Conservation (phyloP, 768 basidiomycete species). For the Lactarius vividus region DNA sequence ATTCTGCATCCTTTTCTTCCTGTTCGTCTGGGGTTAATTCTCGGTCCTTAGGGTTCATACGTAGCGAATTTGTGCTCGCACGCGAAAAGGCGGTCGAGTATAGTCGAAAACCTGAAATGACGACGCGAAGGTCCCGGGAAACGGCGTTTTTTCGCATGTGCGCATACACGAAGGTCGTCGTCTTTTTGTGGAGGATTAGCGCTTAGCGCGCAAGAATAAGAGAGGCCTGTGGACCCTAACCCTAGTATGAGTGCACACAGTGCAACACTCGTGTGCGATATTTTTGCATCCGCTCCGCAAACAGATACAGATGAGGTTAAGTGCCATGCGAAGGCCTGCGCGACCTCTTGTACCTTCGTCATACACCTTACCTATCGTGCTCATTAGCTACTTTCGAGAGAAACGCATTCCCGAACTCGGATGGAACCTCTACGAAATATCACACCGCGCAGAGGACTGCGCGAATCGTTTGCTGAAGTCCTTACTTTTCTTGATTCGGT, state of each 20-base stretch:
- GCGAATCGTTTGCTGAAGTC: neutral
- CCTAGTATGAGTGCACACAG: no score
- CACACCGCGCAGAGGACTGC: no score
- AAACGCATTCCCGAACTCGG: neutral
- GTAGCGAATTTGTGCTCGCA: neutral
- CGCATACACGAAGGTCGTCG: neutral
- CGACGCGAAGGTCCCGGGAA: neutral
- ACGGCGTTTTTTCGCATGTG: neutral
- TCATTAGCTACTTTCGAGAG: neutral
- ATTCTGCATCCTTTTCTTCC: conserved; percentile 24
- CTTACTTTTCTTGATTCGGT: neutral
- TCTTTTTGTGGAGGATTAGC: neutral
- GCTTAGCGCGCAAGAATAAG: no score
- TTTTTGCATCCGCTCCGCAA: no score
- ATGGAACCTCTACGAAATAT: neutral
- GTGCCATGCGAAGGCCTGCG: no score
- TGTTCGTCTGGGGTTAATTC: neutral
- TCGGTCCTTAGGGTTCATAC: neutral
- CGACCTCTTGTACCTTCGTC: no score
- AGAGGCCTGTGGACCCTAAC: no score
- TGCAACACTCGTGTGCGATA: no score
- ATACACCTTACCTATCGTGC: no score
- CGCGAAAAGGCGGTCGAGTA: conserved; percentile 9
- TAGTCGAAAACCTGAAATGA: neutral
- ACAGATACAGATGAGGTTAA: no score